A percentile compares a stretch with the other conserved stretches of the same genome.
Evolutionary conservation across 192 early-diverging fungal genomes (phyloP).

Genomic region (Coemansia sp.): DNA sequence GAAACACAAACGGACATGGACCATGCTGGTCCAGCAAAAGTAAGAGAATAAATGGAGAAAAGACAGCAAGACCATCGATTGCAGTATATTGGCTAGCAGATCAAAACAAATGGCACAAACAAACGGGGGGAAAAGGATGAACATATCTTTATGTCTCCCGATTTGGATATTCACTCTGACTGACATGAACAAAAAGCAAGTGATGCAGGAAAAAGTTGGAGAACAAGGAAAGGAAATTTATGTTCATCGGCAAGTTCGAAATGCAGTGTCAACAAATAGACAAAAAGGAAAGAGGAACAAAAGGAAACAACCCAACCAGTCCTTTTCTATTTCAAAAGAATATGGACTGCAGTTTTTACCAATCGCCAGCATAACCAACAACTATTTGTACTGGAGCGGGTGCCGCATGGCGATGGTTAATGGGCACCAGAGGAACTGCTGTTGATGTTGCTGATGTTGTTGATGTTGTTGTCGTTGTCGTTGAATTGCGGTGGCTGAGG

Average conservation of each 20-base stretch:
- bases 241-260: neutral
- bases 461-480: neutral
- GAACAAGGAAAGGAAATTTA: neutral
- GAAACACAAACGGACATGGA: neutral
- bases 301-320: neutral
- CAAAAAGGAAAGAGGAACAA: neutral
- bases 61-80: neutral
- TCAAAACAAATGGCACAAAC: conserved; percentile 2
- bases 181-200: neutral
- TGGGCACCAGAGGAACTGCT: no score
- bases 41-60: neutral
- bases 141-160: neutral
- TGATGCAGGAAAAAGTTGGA: neutral
- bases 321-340: neutral
- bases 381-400: no score
- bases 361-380: no score
- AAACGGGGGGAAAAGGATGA: neutral
- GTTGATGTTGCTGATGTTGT: neutral
- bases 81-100: conserved; percentile 5
- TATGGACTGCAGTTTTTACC: no score
- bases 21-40: neutral
- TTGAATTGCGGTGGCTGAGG: neutral
- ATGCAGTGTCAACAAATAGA: neutral
- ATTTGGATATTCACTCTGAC: neutral
- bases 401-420: no score